Base-by-base conservation (phyloP, 768 basidiomycete species). In the Clathrus columnatus region DNA sequence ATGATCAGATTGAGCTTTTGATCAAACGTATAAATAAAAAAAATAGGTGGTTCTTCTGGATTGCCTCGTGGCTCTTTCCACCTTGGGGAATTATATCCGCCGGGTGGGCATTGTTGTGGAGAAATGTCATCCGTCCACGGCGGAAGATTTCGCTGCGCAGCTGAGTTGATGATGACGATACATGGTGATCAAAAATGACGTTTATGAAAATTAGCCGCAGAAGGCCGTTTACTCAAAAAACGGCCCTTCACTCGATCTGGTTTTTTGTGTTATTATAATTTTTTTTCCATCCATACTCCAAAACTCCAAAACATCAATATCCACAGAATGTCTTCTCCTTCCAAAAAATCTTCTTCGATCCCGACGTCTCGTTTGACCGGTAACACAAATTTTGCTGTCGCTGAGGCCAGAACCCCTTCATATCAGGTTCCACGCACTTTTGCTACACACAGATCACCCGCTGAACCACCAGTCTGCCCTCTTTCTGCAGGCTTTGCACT, bases 1-100 rank as follows among this genome's bases (percentile, higher is more conserved):
- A 84, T 30, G 62, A 60, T 1, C 79, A 82, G 54, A 71, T 83
- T 8, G 75, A 76, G 23, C 64, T 69, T 27, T 66, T 81, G 36
- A 70, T 79, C 1, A 54, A 59, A 5, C 71, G 73, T 29, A 68
- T 80, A 51, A 56, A 66, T 20, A 59, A 50, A 11, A 61, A 67
- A n/a, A 65, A 62, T 0, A 69, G 72, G 0, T 74, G 73, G 72
- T 69, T 69, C n/a, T n/a, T n/a, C 56, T 75, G 70, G 69, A 58
- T 62, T 18, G 5, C 61, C 65, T 79, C 66, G 71, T 87, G 63
- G 77, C 69, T 69, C 54, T 57, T 58, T 67, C 87, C 66, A 58
- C 75, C 74, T 0, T 48, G 73, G 0, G 75, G 75, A 5, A 28
- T 76, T 4, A 48, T 67, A 7, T 32, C 45, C 14, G 64, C 61